Base-by-base conservation (phyloP, 2,329 filamentous ascomycete species). In the Chalaropsis ovoidea region DNA sequence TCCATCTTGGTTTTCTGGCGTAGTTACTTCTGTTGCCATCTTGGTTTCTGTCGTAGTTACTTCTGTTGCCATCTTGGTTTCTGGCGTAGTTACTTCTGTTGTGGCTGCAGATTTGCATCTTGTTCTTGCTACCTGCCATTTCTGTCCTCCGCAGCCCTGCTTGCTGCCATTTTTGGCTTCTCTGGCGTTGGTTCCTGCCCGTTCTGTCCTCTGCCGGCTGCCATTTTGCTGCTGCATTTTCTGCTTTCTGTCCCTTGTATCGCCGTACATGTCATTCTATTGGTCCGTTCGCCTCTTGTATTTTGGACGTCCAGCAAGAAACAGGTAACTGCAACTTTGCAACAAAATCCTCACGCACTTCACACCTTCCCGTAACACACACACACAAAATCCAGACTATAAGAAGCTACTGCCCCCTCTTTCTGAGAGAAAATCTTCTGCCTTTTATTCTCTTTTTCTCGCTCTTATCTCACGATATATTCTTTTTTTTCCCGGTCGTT, bases 391-490 rank as follows among this genome's bases (percentile, higher is more conserved):
- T 24, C 22, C 3, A 52, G 47, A 52, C 24, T 52, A 52, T 52
- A 52, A 52, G 47, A 52, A 52, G 47, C 47, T 13, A 19, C 47
- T 52, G 47, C 56, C 41, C 61, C 43, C 43, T 68, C 54, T 42
- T 69, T 31, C 69, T 39, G 8, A 10, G 19, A 52, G 47, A 52
- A 52, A 52, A 52, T 66, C 63, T 66, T 68, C 54, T 35, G 52
- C 52, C 64, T 63, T 45, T 45, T 31, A 10, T 24, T 45, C 8
- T 62, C 41, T 67, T 61, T 67, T 45, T 69, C 64, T 31, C 60
- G 63, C 60, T 31, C 61, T 66, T 52, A 68, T 70, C 68, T 69
- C 69, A 27, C 11, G 47, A 52, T 27, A 52, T 24, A 15, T 24
- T 24, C 6, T 52, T 52, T 1, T 52, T 52, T 15, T 24, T 15